These are phyloP conservation scores for Gracilaria caudata DNA, from an alignment of 23 red algal species.

Conservation along the genomic window DNA sequence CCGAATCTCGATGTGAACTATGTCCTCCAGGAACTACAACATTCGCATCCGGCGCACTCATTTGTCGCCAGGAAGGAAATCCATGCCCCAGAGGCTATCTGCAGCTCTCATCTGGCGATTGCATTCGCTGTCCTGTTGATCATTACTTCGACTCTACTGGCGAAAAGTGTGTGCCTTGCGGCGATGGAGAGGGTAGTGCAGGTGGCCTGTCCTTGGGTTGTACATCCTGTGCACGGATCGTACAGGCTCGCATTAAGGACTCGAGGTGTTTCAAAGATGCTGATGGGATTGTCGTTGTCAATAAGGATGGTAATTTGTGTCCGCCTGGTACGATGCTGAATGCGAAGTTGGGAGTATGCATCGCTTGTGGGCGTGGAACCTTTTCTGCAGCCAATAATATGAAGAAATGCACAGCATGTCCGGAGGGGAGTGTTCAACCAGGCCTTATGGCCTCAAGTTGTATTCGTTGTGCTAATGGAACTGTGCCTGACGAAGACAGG, in stretches of 20 bases:
- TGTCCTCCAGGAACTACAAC: slow-evolving; percentile 5
- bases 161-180: slow-evolving; percentile 7
- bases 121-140: slow-evolving; percentile 34
- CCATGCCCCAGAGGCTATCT: slow-evolving; percentile 11
- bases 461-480: not conserved
- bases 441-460: not conserved
- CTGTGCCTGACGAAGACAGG: not conserved
- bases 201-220: slow-evolving; percentile 6
- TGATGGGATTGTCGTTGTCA: not conserved
- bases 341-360: not conserved
- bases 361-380: not conserved
- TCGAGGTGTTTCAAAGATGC: slow-evolving; percentile 17
- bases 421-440: slow-evolving; percentile 14
- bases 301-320: not conserved
- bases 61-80: slow-evolving; percentile 17
- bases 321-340: not conserved
- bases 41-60: not conserved
- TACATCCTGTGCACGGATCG: not conserved
- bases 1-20: not conserved
- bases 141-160: not conserved
- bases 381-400: not conserved
- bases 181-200: slow-evolving; percentile 9
- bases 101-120: slow-evolving; percentile 28
- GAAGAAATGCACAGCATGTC: slow-evolving; percentile 1
- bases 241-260: slow-evolving; percentile 6